Evolutionary conservation across 495 filamentous ascomycete species (phyloP).

Genomic region (Penicillium cosmopolitanum): DNA sequence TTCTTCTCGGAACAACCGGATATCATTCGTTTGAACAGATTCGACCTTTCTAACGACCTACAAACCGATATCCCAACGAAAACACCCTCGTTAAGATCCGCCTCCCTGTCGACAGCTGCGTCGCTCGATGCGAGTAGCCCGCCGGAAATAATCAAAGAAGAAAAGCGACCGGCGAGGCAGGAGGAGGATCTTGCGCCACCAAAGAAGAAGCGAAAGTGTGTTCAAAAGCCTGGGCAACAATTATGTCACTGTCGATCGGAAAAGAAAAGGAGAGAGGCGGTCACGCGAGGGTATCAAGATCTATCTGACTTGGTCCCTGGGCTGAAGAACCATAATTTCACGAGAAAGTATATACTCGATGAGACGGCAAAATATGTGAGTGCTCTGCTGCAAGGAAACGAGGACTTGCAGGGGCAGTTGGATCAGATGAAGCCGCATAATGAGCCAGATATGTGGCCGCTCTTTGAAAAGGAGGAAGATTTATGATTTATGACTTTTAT

Average conservation of each 20-base stretch:
- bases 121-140: neutral
- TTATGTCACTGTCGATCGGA: conserved; percentile 32
- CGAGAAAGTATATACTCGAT: conserved; percentile 27
- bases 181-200: conserved; percentile 1
- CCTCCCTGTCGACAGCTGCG: conserved; percentile 6
- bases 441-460: conserved; percentile 2
- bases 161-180: neutral
- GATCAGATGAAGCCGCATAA: conserved; percentile 12
- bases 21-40: conserved; percentile 1
- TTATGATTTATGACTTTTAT: conserved; percentile 5
- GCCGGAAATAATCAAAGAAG: conserved; percentile 2
- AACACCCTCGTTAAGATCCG: conserved; percentile 10
- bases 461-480: conserved; percentile 6
- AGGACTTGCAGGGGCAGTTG: conserved; percentile 16
- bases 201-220: conserved; percentile 27
- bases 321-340: conserved; percentile 23
- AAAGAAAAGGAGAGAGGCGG: conserved; percentile 29
- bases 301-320: conserved; percentile 24
- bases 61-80: neutral
- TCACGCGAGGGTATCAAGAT: conserved; percentile 24
- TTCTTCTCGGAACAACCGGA: conserved; percentile 4
- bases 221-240: conserved; percentile 28
- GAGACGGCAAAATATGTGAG: conserved; percentile 24
- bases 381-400: conserved; percentile 19
- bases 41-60: neutral